Percentiles rank a stretch among this genome's conserved stretches.
These are phyloP conservation scores for Endothia cerciana DNA, from an alignment of 2,329 filamentous ascomycete genomes.

Conservation along the genomic window DNA sequence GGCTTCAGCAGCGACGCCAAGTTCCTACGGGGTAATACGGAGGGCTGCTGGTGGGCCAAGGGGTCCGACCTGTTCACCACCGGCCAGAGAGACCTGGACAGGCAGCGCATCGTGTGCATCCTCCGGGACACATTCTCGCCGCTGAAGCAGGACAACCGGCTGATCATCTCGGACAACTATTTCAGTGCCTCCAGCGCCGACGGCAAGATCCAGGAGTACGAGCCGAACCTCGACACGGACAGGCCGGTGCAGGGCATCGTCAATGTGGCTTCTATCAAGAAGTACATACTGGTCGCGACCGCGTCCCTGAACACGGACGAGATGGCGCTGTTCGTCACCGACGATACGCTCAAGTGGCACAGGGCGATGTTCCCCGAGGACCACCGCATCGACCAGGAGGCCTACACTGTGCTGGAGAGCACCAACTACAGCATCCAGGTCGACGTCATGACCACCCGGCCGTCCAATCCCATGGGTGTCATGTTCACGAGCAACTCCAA, in stretches of 20 bases:
- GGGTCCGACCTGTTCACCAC: conserved; percentile 73
- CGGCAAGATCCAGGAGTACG: conserved; percentile 62
- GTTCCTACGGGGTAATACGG: conserved; percentile 67
- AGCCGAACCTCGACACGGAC: conserved; percentile 76
- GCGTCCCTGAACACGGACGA: conserved; percentile 81
- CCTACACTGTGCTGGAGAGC: conserved; percentile 92
- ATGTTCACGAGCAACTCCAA: conserved; percentile 97
- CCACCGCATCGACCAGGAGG: conserved; percentile 79
- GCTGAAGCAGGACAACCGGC: conserved; percentile 72
- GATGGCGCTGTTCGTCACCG: conserved; percentile 87
- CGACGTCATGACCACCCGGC: conserved; percentile 77
- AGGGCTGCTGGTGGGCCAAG: conserved; percentile 88
- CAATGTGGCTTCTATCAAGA: conserved; percentile 82
- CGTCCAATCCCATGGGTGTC: conserved; percentile 75
- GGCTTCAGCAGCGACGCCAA: conserved; percentile 75
- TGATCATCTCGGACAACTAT: conserved; percentile 82
- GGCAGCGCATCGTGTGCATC: conserved; percentile 79
- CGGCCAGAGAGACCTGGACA: conserved; percentile 66
- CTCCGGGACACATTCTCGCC: conserved; percentile 73
- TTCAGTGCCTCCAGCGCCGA: conserved; percentile 61
- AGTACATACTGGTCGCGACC: conserved; percentile 82
- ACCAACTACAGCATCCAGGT: conserved; percentile 98
- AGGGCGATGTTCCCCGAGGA: conserved; percentile 84
- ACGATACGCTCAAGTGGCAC: conserved; percentile 86
- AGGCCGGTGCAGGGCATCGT: conserved; percentile 79